These are phyloP conservation scores for Inga leiocalycina DNA, from an alignment of 306 rosid genomes.

Conservation along the genomic window DNA sequence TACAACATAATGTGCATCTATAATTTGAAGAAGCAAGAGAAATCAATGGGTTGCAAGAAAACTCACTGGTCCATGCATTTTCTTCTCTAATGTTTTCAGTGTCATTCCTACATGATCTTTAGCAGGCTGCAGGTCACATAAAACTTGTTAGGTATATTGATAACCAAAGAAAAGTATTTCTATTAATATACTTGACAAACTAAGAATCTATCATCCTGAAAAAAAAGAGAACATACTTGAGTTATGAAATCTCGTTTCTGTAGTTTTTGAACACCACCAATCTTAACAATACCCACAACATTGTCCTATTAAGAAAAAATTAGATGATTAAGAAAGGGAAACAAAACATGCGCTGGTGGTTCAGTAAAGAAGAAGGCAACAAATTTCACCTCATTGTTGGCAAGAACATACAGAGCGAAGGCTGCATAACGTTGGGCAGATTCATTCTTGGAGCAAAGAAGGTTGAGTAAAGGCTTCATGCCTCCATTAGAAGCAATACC, in stretches of 20 bases:
- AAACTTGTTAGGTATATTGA: slow-evolving; percentile 19
- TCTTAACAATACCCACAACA: slow-evolving; percentile 73
- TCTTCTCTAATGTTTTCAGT: slow-evolving; percentile 81
- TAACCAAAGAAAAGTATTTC: neutral
- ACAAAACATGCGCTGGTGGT: slow-evolving; percentile 5
- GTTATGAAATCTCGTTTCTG: slow-evolving; percentile 68
- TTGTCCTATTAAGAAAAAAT: slow-evolving; percentile 60
- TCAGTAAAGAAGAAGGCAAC: slow-evolving; percentile 13
- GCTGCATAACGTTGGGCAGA: slow-evolving; percentile 61
- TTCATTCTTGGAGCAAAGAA: slow-evolving; percentile 50
- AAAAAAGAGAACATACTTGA: slow-evolving; percentile 57
- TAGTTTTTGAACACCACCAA: slow-evolving; percentile 78
- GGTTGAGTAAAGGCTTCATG: slow-evolving; percentile 63
- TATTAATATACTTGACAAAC: neutral
- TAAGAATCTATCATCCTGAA: neutral
- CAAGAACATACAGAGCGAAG: slow-evolving; percentile 69
- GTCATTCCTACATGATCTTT: slow-evolving; percentile 85
- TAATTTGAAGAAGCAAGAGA: slow-evolving; percentile 12
- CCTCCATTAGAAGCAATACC: slow-evolving; percentile 89
- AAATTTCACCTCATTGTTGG: slow-evolving; percentile 81
- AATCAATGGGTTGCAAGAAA: slow-evolving; percentile 22
- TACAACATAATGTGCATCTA: neutral
- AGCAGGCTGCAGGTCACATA: slow-evolving; percentile 64
- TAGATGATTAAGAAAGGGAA: slow-evolving; percentile 27
- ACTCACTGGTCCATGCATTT: slow-evolving; percentile 80